Evolutionary conservation across 2,329 filamentous ascomycete genomes (phyloP).

Genomic region (Herpotrichia juniperi): DNA sequence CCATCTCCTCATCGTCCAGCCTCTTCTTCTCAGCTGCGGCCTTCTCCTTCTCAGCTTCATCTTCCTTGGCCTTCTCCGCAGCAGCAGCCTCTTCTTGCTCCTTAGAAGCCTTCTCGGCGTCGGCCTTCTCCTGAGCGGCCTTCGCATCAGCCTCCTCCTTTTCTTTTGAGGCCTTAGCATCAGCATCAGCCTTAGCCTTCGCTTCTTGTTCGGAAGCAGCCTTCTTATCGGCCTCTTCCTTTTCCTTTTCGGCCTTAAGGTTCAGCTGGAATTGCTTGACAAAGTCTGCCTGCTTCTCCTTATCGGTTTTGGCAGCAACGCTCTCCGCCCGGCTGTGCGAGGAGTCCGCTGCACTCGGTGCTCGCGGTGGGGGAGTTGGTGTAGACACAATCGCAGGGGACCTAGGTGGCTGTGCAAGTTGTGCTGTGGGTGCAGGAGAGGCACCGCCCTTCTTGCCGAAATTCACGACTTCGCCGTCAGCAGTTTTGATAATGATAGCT

Average conservation of each 20-base stretch:
- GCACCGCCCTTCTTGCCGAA: constrained; percentile 56
- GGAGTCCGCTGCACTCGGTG: constrained; percentile 65
- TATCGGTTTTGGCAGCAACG: constrained; percentile 70
- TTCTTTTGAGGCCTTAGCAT: constrained; percentile 60
- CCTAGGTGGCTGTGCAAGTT: constrained; percentile 58
- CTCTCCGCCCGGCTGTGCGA: constrained; percentile 76
- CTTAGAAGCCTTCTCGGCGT: constrained; percentile 29
- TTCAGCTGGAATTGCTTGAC: constrained; percentile 72
- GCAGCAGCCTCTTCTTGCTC: constrained; percentile 40
- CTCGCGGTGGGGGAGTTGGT: constrained; percentile 69
- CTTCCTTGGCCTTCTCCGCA: constrained; percentile 32
- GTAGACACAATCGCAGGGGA: constrained; percentile 75
- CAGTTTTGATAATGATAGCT: constrained; percentile 83
- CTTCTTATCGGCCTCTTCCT: constrained; percentile 65
- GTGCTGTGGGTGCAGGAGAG: constrained; percentile 47
- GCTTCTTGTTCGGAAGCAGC: constrained; percentile 51
- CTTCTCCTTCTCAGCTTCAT: constrained; percentile 23
- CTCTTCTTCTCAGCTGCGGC: constrained; percentile 33
- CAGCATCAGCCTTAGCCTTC: constrained; percentile 49
- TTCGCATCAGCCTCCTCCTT: constrained; percentile 30
- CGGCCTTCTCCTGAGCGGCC: constrained; percentile 35
- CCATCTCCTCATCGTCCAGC: constrained; percentile 52
- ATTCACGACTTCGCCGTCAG: constrained; percentile 76
- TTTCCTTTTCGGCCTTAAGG: constrained; percentile 52
- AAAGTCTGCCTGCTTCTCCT: constrained; percentile 69